These are phyloP conservation scores for Canavalia ensiformis DNA, from an alignment of 306 rosid genomes.

Conservation along the genomic window DNA sequence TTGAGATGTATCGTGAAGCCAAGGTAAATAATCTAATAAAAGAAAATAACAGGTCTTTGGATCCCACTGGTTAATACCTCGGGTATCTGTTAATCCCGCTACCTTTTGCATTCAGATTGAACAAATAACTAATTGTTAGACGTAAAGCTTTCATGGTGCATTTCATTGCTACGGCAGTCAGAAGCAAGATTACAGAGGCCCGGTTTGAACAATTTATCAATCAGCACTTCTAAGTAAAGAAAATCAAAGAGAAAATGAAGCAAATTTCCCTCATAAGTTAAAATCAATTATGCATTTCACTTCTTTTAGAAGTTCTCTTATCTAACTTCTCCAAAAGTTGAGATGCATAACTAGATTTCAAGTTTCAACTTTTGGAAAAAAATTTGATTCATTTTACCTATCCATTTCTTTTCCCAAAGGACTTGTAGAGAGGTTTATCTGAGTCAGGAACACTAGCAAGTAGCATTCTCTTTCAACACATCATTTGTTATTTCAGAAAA, in stretches of 20 bases:
- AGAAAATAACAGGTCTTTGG: not conserved
- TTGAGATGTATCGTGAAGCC: slow-evolving; percentile 71
- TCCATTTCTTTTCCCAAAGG: too few relatives aligned
- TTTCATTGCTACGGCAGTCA: not conserved
- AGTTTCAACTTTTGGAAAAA: too few relatives aligned
- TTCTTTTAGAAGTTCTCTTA: too few relatives aligned
- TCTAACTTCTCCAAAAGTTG: too few relatives aligned
- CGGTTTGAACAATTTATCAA: too few relatives aligned
- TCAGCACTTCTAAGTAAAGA: too few relatives aligned
- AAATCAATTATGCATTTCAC: too few relatives aligned
- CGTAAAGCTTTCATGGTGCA: not conserved
- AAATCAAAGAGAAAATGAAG: too few relatives aligned
- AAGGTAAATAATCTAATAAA: slow-evolving; percentile 62
- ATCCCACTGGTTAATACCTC: slow-evolving; percentile 13
- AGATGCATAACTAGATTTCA: too few relatives aligned
- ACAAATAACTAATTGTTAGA: not conserved
- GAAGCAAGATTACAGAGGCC: slow-evolving; percentile 8
- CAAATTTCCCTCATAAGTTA: too few relatives aligned
- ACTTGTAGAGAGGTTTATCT: too few relatives aligned
- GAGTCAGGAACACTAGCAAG: not conserved
- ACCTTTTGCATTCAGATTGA: slow-evolving; percentile 26
- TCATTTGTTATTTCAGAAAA: not conserved
- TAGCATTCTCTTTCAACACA: not conserved
- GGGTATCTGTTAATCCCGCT: slow-evolving; percentile 3
- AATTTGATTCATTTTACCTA: too few relatives aligned